phyloP scores from a whole-genome alignment of 257 asterid genomes.

The Ehretia macrophylla region DNA sequence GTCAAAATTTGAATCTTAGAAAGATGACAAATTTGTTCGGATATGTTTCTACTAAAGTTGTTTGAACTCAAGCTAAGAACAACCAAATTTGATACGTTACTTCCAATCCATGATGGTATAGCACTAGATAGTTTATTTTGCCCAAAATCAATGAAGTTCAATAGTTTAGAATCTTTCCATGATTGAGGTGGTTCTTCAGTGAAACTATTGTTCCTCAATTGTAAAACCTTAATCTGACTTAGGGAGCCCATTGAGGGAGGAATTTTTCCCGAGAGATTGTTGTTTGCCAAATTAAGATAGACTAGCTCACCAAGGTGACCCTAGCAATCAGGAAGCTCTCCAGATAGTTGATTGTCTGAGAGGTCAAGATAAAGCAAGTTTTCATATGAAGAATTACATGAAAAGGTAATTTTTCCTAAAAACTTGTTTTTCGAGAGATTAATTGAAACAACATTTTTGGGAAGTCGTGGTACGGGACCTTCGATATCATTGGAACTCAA shows the following conservation, averaged over 20 bases:
- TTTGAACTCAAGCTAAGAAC: neutral
- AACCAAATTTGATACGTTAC: neutral
- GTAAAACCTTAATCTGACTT: constrained; percentile 4
- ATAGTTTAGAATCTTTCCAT: constrained; percentile 3
- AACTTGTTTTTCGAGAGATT: constrained; percentile 21
- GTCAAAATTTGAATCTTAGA: neutral
- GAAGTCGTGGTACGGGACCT: neutral
- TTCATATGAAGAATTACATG: neutral
- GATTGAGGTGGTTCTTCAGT: constrained; percentile 23
- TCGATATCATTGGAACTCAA: constrained; percentile 13
- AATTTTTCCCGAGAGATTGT: constrained; percentile 22
- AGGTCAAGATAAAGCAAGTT: constrained; percentile 10
- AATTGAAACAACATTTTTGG: neutral
- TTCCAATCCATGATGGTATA: neutral
- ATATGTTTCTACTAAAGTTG: neutral
- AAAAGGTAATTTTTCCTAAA: constrained; percentile 5
- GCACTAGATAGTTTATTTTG: neutral
- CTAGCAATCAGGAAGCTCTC: constrained; percentile 22
- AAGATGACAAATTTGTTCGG: neutral
- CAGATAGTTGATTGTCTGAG: constrained; percentile 17
- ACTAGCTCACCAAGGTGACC: too few relatives aligned
- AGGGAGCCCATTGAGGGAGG: constrained; percentile 2
- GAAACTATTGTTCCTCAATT: constrained; percentile 26
- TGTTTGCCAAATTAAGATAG: constrained; percentile 26
- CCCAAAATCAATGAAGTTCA: constrained; percentile 9